These are phyloP conservation scores for Sclerotinia trifoliorum DNA, from an alignment of 2,329 filamentous ascomycete genomes.

Conservation along the genomic window DNA sequence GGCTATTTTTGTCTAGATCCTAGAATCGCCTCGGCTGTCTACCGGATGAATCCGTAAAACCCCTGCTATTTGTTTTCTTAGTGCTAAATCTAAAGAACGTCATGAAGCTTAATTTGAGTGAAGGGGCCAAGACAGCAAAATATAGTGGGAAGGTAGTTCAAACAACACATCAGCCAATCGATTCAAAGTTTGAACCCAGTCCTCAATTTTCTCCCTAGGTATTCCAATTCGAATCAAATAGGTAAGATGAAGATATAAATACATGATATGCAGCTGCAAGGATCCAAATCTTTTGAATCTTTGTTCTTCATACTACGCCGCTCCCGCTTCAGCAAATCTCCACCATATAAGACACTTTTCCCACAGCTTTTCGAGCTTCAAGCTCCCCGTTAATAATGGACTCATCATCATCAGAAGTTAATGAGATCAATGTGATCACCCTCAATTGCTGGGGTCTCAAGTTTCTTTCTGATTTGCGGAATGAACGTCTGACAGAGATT, in stretches of 20 bases:
- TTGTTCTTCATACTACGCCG: background rate
- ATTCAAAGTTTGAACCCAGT: background rate
- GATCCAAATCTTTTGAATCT: background rate
- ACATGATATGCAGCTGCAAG: conserved; percentile 5
- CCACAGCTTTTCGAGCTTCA: background rate
- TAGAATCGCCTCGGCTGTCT: background rate
- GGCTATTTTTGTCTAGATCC: background rate
- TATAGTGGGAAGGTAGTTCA: background rate
- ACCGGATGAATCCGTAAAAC: background rate
- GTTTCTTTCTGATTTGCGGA: conserved; percentile 74
- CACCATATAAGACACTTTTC: background rate
- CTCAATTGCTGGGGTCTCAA: conserved; percentile 98
- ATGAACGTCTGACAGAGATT: conserved; percentile 78
- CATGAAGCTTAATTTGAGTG: conserved; percentile 6
- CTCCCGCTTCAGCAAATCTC: background rate
- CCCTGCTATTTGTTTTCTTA: conserved; percentile 2
- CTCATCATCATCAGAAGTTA: background rate
- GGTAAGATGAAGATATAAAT: background rate
- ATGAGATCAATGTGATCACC: conserved; percentile 73
- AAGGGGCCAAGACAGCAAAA: background rate
- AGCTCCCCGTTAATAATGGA: background rate
- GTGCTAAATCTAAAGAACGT: background rate
- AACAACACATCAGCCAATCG: background rate
- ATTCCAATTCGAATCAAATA: background rate
- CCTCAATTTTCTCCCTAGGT: background rate